These are phyloP conservation scores for Debaryomyces sp. DNA, from an alignment of 1,139 yeast genomes.

Conservation along the genomic window DNA sequence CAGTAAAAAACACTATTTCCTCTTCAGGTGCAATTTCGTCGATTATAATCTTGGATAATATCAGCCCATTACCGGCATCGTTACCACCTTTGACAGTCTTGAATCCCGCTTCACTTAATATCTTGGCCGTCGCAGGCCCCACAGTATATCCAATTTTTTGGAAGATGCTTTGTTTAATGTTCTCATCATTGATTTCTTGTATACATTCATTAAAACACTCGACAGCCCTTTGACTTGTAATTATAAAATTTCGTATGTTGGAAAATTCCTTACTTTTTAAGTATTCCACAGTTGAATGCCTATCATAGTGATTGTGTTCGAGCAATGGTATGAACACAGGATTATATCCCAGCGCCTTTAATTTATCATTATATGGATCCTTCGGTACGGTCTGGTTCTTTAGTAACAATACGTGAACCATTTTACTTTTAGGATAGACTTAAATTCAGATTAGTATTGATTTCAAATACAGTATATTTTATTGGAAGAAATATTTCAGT, in stretches of 20 bases:
- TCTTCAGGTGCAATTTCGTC: slow-evolving; percentile 29
- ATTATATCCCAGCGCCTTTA: slow-evolving; percentile 34
- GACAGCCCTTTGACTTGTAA: slow-evolving; percentile 93
- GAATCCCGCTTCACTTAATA: slow-evolving; percentile 68
- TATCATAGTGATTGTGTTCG: slow-evolving; percentile 59
- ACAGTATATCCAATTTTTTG: slow-evolving; percentile 75
- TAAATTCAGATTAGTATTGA: not conserved
- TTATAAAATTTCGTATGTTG: slow-evolving; percentile 51
- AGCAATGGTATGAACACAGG: slow-evolving; percentile 70
- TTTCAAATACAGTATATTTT: not conserved
- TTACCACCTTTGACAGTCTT: slow-evolving; percentile 68
- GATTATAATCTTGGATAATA: slow-evolving; percentile 66
- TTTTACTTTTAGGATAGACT: not conserved
- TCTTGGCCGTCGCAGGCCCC: slow-evolving; percentile 82
- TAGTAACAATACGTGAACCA: slow-evolving; percentile 40
- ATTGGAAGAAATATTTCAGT: not conserved
- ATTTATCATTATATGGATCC: slow-evolving; percentile 61
- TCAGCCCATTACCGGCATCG: slow-evolving; percentile 79
- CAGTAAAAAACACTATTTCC: slow-evolving; percentile 75
- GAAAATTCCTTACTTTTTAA: slow-evolving; percentile 45
- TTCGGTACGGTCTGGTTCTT: slow-evolving; percentile 68
- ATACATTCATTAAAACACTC: slow-evolving; percentile 66
- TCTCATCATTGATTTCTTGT: slow-evolving; percentile 19
- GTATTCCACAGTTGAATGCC: slow-evolving; percentile 42
- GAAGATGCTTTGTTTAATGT: slow-evolving; percentile 29